phyloP scores from a whole-genome alignment of 2,329 filamentous ascomycete genomes.

The Diaporthe sp. region DNA sequence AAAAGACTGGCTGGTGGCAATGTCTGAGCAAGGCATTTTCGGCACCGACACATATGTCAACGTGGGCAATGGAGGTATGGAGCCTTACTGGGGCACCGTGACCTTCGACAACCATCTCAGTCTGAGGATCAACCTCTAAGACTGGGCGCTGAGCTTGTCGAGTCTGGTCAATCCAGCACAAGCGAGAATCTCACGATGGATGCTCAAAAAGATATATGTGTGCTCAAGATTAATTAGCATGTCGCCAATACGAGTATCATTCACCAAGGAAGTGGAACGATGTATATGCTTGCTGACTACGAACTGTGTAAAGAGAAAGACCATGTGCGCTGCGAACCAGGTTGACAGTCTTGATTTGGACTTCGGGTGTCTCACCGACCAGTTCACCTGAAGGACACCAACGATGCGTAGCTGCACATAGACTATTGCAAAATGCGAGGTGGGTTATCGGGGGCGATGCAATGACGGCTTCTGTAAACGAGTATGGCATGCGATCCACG shows the following conservation, averaged over 20 bases:
- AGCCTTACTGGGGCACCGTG: constrained; percentile 43
- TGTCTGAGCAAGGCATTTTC: constrained; percentile 53
- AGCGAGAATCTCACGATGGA: background rate
- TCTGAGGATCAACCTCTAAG: constrained; percentile 41
- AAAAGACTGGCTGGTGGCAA: constrained; percentile 55
- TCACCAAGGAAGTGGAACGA: background rate
- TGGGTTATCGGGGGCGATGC: background rate
- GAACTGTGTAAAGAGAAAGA: background rate
- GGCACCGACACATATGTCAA: constrained; percentile 54
- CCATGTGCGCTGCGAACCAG: background rate
- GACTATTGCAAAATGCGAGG: too few species aligned
- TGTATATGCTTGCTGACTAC: background rate
- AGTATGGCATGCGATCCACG: background rate
- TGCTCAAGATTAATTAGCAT: background rate
- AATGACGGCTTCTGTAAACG: background rate
- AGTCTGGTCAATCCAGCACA: too few species aligned
- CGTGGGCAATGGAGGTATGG: constrained; percentile 55
- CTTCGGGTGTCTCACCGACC: background rate
- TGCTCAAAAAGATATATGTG: background rate
- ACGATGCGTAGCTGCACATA: too few species aligned
- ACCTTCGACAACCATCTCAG: constrained; percentile 43
- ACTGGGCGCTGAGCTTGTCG: background rate
- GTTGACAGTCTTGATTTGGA: background rate
- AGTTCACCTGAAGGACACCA: too few species aligned
- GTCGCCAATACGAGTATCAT: too few species aligned